Percentiles rank a stretch among this genome's conserved stretches.
These are phyloP conservation scores for Radiomyces spectabilis DNA, from an alignment of 192 early-diverging fungal species.

Conservation along the genomic window DNA sequence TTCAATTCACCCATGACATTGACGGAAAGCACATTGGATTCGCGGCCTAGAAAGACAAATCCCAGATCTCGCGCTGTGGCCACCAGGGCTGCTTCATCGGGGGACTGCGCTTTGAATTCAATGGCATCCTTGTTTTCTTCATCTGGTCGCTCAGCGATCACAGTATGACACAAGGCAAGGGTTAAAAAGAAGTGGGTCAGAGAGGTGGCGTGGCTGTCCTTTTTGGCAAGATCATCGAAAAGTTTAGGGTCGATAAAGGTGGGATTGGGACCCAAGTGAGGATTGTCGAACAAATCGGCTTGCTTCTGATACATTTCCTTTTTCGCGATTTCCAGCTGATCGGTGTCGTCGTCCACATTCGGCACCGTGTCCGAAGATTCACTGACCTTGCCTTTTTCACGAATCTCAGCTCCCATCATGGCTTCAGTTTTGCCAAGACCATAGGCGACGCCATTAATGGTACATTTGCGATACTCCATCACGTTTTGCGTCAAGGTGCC, in stretches of 20 bases:
- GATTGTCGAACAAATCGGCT: slow-evolving; percentile 49
- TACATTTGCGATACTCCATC: slow-evolving; percentile 92
- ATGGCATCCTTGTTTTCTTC: slow-evolving; percentile 37
- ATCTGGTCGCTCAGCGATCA: slow-evolving; percentile 59
- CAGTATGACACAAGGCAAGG: slow-evolving; percentile 86
- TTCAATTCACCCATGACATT: slow-evolving; percentile 70
- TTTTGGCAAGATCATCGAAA: slow-evolving; percentile 48
- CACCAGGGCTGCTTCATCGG: slow-evolving; percentile 93
- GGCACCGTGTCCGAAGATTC: slow-evolving; percentile 14
- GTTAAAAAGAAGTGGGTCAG: slow-evolving; percentile 78
- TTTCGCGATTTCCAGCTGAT: slow-evolving; percentile 30
- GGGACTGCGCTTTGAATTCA: slow-evolving; percentile 87
- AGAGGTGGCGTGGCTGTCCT: slow-evolving; percentile 43
- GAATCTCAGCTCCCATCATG: slow-evolving; percentile 30
- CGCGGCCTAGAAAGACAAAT: slow-evolving; percentile 73
- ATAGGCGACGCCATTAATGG: slow-evolving; percentile 85
- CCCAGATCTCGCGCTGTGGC: slow-evolving; percentile 79
- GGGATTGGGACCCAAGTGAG: slow-evolving; percentile 51
- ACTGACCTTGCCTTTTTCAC: slow-evolving; percentile 12
- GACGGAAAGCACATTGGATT: slow-evolving; percentile 56
- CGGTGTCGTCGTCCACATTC: slow-evolving; percentile 24
- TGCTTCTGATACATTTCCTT: slow-evolving; percentile 53
- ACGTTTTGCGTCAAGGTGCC: slow-evolving; percentile 95
- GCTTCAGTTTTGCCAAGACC: slow-evolving; percentile 59
- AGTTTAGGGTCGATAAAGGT: slow-evolving; percentile 67